Percentiles rank a stretch among this genome's conserved stretches.
phyloP scores from a whole-genome alignment of 2,329 filamentous ascomycete genomes.

The Botrytis deweyae region DNA sequence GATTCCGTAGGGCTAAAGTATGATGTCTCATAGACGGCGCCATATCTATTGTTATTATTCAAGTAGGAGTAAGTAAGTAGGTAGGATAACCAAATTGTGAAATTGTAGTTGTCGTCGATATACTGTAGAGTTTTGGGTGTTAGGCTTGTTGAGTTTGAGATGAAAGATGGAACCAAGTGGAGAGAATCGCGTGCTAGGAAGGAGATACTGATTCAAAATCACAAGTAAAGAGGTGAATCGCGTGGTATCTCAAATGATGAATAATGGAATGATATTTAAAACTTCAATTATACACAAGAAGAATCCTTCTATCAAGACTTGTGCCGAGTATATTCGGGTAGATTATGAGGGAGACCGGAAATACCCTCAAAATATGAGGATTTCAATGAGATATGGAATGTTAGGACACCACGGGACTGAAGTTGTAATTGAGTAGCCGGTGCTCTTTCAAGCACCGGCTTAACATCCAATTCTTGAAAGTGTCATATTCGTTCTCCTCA shows the following conservation, averaged over 20 bases:
- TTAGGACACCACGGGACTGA: conserved; percentile 40
- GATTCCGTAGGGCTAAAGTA: conserved; percentile 10
- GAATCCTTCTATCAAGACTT: not conserved
- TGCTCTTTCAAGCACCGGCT: conserved; percentile 34
- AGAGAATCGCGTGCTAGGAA: not conserved
- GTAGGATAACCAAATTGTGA: not conserved
- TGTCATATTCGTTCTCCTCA: conserved; percentile 49
- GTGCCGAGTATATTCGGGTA: not conserved
- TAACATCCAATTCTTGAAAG: conserved; percentile 41
- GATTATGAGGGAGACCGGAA: conserved; percentile 27
- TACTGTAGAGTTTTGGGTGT: not conserved
- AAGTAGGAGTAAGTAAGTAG: not conserved
- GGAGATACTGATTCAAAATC: conserved; percentile 7
- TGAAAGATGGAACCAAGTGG: not conserved
- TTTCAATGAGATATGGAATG: conserved; percentile 26
- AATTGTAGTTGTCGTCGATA: not conserved
- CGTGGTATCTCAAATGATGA: not conserved
- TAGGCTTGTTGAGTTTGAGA: not conserved
- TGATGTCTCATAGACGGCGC: conserved; percentile 8
- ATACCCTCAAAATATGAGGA: conserved; percentile 25
- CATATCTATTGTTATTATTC: not conserved
- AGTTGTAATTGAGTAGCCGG: conserved; percentile 30
- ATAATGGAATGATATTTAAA: conserved; percentile 7
- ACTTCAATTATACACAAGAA: conserved; percentile 2
- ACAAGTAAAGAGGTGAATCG: not conserved